Percentiles rank a stretch among this genome's conserved stretches.
Evolutionary conservation across 257 asterid species (phyloP).

Genomic region (Plectranthus barbatus): DNA sequence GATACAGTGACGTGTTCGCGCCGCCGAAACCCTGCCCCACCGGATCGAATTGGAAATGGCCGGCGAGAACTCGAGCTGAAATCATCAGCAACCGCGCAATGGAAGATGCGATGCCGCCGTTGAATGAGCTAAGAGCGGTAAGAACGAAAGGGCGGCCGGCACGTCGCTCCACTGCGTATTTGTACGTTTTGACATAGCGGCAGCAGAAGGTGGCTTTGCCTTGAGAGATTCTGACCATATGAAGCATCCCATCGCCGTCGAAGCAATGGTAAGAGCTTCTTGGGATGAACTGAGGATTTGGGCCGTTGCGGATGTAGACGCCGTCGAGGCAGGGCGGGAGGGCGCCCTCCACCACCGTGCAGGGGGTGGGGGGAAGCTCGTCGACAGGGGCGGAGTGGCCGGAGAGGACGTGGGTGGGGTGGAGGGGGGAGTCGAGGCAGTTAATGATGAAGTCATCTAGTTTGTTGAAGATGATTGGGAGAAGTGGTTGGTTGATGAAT

Average conservation of each 20-base stretch:
- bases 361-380: neutral
- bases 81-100: neutral
- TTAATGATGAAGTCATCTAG: slow-evolving; percentile 18
- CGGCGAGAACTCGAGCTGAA: neutral
- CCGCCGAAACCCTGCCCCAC: neutral
- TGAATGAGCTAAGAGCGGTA: slow-evolving; percentile 5
- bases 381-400: slow-evolving; percentile 31
- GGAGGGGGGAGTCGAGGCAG: slow-evolving; percentile 28
- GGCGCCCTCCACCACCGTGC: neutral
- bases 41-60: slow-evolving; percentile 10
- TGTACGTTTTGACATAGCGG: slow-evolving; percentile 13
- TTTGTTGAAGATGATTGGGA: slow-evolving; percentile 3
- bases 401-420: slow-evolving; percentile 25
- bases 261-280: neutral
- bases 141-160: neutral
- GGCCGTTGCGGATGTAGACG: slow-evolving; percentile 4
- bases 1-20: slow-evolving; percentile 3
- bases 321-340: neutral
- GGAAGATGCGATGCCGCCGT: neutral
- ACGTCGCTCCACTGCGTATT: slow-evolving; percentile 1
- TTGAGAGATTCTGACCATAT: neutral
- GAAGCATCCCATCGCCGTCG: slow-evolving; percentile 12
- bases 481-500: too few relatives aligned
- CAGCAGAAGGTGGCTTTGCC: slow-evolving; percentile 1
- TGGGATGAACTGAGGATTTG: neutral